Evolutionary conservation across 2,329 filamentous ascomycete species (phyloP).

Genomic region (Neofusicoccum laricinum): DNA sequence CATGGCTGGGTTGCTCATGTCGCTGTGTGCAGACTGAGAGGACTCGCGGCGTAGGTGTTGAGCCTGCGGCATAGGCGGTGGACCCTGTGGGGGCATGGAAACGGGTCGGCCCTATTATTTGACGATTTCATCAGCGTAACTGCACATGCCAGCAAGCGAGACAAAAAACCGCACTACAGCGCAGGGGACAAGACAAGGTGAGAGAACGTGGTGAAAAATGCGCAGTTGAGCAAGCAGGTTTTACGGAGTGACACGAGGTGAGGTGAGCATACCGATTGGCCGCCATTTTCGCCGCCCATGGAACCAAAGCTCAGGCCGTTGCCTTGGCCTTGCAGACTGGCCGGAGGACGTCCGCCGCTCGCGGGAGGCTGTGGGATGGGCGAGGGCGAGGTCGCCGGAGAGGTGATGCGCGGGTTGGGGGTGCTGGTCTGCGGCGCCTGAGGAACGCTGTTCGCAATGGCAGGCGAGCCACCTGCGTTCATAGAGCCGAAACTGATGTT

Average conservation of each 20-base stretch:
- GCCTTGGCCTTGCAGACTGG: conserved; percentile 66
- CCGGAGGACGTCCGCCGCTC: conserved; percentile 79
- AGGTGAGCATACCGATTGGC: conserved; percentile 63
- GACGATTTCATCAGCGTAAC: conserved; percentile 15
- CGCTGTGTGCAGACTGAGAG: conserved; percentile 75
- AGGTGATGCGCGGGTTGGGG: conserved; percentile 71
- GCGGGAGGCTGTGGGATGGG: conserved; percentile 87
- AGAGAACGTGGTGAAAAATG: not conserved
- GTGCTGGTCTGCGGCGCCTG: conserved; percentile 62
- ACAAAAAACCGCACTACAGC: not conserved
- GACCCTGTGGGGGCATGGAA: conserved; percentile 51
- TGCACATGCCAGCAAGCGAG: not conserved
- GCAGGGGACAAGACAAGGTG: not conserved
- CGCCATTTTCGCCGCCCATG: conserved; percentile 66
- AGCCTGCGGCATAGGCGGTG: conserved; percentile 53
- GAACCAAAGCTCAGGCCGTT: conserved; percentile 79
- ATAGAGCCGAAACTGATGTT: conserved; percentile 80
- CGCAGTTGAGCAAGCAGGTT: not conserved
- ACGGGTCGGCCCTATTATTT: conserved; percentile 64
- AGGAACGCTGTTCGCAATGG: conserved; percentile 64
- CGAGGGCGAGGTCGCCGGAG: conserved; percentile 83
- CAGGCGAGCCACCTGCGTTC: conserved; percentile 59
- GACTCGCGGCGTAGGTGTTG: conserved; percentile 84
- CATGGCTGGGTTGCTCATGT: conserved; percentile 59
- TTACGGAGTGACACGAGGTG: not conserved